Percentiles rank a stretch among this genome's conserved stretches.
phyloP scores from a whole-genome alignment of 345 rosid species.

The Odontarrhena argentea region DNA sequence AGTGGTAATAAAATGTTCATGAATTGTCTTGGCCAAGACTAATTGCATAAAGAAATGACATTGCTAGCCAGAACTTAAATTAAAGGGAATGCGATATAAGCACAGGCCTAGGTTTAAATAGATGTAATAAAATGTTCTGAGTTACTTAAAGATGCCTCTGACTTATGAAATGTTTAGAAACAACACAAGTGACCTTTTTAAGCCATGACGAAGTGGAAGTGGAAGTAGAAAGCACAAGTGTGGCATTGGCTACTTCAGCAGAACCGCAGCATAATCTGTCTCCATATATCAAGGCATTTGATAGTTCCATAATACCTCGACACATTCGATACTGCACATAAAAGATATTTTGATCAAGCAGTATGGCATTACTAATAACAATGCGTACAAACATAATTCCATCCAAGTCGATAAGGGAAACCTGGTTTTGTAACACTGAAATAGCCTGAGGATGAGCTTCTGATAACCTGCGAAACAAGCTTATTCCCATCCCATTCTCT shows the following conservation, averaged over 20 bases:
- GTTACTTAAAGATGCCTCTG: slow-evolving; percentile 23
- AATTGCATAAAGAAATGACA: not conserved
- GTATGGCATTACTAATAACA: slow-evolving; percentile 9
- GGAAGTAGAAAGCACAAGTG: slow-evolving; percentile 56
- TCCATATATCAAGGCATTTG: slow-evolving; percentile 92
- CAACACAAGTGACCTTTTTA: slow-evolving; percentile 54
- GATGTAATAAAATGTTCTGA: slow-evolving; percentile 1
- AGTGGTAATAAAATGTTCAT: not conserved
- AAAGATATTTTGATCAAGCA: slow-evolving; percentile 32
- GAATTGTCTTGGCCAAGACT: not conserved
- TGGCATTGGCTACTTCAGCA: slow-evolving; percentile 70
- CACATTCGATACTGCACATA: slow-evolving; percentile 91
- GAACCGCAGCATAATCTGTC: slow-evolving; percentile 90
- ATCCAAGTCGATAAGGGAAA: slow-evolving; percentile 35
- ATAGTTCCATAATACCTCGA: slow-evolving; percentile 86
- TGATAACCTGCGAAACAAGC: slow-evolving; percentile 95
- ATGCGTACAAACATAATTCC: slow-evolving; percentile 22
- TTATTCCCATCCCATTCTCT: slow-evolving; percentile 90
- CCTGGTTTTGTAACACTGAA: slow-evolving; percentile 96
- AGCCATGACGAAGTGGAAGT: slow-evolving; percentile 62
- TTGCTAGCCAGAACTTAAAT: slow-evolving; percentile 5
- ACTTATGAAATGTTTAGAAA: slow-evolving; percentile 9
- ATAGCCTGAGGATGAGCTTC: slow-evolving; percentile 99
- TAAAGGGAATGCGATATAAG: not conserved
- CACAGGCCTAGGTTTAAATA: slow-evolving; percentile 9